These are phyloP conservation scores for Zygosaccharomyces sapae DNA, from an alignment of 1,139 yeast genomes.

Conservation along the genomic window DNA sequence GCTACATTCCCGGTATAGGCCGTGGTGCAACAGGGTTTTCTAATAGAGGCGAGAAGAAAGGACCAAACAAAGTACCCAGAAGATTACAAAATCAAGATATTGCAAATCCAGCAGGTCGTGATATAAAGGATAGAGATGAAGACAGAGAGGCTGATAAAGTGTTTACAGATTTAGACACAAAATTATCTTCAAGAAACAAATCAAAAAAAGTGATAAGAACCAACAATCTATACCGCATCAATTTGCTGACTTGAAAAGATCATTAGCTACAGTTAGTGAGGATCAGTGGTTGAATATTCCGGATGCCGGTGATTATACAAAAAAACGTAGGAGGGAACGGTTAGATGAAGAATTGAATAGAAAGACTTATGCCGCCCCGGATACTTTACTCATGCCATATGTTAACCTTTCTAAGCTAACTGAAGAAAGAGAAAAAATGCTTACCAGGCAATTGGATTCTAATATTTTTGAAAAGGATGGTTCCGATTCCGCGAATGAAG, in stretches of 20 bases:
- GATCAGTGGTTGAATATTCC: conserved; percentile 83
- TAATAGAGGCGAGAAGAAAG: conserved; percentile 64
- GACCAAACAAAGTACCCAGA: conserved; percentile 18
- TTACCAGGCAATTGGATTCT: conserved; percentile 39
- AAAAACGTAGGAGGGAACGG: conserved; percentile 69
- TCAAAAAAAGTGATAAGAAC: conserved; percentile 28
- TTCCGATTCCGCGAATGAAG: conserved; percentile 33
- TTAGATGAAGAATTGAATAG: conserved; percentile 59
- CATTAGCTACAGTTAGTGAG: conserved; percentile 53
- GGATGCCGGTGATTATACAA: conserved; percentile 84
- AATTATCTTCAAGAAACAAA: conserved; percentile 43
- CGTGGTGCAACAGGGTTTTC: conserved; percentile 95
- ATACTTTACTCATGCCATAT: conserved; percentile 45
- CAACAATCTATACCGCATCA: conserved; percentile 36
- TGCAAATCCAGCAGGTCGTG: conserved; percentile 34
- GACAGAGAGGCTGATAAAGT: conserved; percentile 69
- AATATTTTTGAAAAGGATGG: conserved; percentile 24
- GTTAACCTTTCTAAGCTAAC: conserved; percentile 37
- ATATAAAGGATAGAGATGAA: conserved; percentile 45
- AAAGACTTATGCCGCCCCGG: conserved; percentile 82
- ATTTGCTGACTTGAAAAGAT: conserved; percentile 60
- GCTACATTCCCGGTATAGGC: conserved; percentile 89
- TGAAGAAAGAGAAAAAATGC: conserved; percentile 37
- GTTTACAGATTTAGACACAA: conserved; percentile 60
- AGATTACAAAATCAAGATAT: conserved; percentile 12